A percentile compares a stretch with the other conserved stretches of the same genome.
Evolutionary conservation across 768 basidiomycete species (phyloP).

Genomic region (Boletus tomentosulus): DNA sequence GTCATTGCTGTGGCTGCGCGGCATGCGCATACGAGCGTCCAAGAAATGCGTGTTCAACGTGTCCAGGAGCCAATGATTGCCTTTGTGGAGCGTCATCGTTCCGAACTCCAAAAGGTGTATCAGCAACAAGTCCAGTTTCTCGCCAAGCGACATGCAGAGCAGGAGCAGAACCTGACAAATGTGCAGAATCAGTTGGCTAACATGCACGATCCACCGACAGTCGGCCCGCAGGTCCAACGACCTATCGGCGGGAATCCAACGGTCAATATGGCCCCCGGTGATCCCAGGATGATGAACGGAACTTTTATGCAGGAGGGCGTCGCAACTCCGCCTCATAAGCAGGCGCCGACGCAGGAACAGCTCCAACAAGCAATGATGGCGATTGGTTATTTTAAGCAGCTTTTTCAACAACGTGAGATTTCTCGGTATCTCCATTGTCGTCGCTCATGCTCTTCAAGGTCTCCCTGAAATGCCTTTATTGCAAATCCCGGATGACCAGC

Average conservation of each 20-base stretch:
- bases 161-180: constrained; percentile 20
- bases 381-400: constrained; percentile 32
- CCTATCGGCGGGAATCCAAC: constrained; percentile 11
- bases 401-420: constrained; percentile 31
- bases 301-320: constrained; percentile 6
- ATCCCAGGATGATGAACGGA: constrained; percentile 16
- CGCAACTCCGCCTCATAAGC: constrained; percentile 3
- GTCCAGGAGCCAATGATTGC: constrained; percentile 48
- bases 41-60: constrained; percentile 51
- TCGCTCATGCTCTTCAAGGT: constrained; percentile 26
- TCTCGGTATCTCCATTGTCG: constrained; percentile 7
- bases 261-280: constrained; percentile 9
- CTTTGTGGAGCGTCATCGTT: constrained; percentile 54
- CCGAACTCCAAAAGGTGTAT: constrained; percentile 22
- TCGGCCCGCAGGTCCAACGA: constrained; percentile 16
- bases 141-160: constrained; percentile 19
- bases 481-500: constrained; percentile 50
- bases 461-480: constrained; percentile 32
- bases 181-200: constrained; percentile 15
- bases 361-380: constrained; percentile 26
- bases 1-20: constrained; percentile 44
- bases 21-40: constrained; percentile 42
- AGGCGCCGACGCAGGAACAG: constrained; percentile 30
- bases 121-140: constrained; percentile 24
- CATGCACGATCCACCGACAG: constrained; percentile 18